A percentile compares a stretch with the other conserved stretches of the same genome.
Evolutionary conservation across 306 rosid species (phyloP).

Genomic region (Purshia tridentata): DNA sequence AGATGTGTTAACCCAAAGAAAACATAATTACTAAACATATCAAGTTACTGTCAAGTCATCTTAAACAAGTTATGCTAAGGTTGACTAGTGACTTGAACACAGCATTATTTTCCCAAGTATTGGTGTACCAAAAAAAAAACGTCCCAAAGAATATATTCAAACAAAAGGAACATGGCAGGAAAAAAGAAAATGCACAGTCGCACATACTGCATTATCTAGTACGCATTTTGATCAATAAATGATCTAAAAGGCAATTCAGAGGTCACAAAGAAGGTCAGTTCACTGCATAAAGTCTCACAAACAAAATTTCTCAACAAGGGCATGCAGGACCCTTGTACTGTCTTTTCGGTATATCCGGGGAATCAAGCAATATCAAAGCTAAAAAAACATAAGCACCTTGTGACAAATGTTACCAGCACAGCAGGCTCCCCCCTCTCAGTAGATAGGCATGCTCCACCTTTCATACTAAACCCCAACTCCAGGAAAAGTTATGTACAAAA

Average conservation of each 20-base stretch:
- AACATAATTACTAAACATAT: too few species aligned
- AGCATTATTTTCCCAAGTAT: too few species aligned
- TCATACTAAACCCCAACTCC: constrained; percentile 42
- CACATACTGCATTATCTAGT: constrained; percentile 13
- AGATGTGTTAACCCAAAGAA: too few species aligned
- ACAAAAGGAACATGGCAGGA: neutral
- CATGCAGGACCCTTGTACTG: constrained; percentile 35
- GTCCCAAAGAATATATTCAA: neutral
- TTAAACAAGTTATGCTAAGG: neutral
- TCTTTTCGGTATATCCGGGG: constrained; percentile 35
- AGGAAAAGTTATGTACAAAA: constrained; percentile 61
- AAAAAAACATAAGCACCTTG: constrained; percentile 34
- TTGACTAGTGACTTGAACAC: too few species aligned
- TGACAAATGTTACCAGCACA: constrained; percentile 29
- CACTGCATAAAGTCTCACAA: constrained; percentile 42
- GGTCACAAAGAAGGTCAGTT: constrained; percentile 38
- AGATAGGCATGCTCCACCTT: constrained; percentile 39
- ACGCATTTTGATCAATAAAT: constrained; percentile 22
- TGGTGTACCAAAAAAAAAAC: neutral
- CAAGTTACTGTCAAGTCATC: too few species aligned
- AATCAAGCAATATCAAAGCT: constrained; percentile 36
- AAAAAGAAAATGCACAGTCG: neutral
- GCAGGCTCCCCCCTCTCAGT: constrained; percentile 23
- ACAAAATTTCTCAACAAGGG: constrained; percentile 58
- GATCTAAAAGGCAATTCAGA: constrained; percentile 45